Evolutionary conservation across 352 stramenopile species (phyloP), one percentile per base, ranked within the genome.

Genomic region (Albugo laibachii): DNA sequence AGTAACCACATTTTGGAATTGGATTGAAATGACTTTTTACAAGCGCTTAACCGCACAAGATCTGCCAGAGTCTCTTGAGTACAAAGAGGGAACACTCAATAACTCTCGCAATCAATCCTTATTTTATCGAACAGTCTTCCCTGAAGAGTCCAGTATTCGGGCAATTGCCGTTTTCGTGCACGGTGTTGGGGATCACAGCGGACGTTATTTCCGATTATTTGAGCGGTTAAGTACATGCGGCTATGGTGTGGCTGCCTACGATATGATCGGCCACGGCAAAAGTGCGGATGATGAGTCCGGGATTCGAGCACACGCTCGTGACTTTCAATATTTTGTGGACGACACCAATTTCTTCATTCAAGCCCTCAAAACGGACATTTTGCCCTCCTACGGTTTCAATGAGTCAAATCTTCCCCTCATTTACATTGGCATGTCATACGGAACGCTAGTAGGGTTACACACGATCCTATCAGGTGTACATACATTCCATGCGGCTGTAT

Each of bases 231-330:
- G 60, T 41, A 42, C 53, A 8, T 36, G 57, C 11, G 58, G 64
- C 38, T 82, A 67, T 40, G 69, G 57, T 38, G 66, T 82, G 18
- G 53, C 81, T 49, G 62, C 72, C 6, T 79, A 80, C 56, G 72
- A 82, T 50, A 59, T 80, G 55, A 35, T 78, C 20, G 52, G 55
- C 15, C 72, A 84, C 45, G 72, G 69, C 6, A 49, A 57, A 12
- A 82, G 72, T 56, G 65, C 3, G 24, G 8, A 31, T 45, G 47
- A 57, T 42, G 20, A 48, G 11, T 55, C 61, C 16, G 45, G 47
- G n/a, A 45, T 60, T 21, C 50, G 65, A 27, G 45, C n/a, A 12
- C 43, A 52, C 14, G n/a, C 45, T 14, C 21, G 47, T n/a, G 24
- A 47, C 5, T 55, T 55, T n/a, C 15, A 53, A 11, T 13, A 55